These are phyloP conservation scores for Podaxis pistillaris DNA, from an alignment of 768 basidiomycete genomes.

Conservation along the genomic window DNA sequence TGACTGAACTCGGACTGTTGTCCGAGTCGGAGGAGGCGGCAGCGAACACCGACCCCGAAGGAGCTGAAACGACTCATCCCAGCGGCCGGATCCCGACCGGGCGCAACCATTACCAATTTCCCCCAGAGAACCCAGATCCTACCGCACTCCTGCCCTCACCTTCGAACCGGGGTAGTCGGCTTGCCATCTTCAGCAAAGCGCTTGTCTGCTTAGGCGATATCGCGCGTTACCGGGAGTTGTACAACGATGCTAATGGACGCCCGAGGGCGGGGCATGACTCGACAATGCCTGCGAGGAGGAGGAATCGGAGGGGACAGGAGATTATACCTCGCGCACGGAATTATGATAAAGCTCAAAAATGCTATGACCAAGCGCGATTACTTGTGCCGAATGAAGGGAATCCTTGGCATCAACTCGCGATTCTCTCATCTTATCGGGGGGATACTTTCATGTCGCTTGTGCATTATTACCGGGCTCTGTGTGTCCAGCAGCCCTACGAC, in stretches of 20 bases:
- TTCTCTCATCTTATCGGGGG: slow-evolving; percentile 79
- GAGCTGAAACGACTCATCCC: slow-evolving; percentile 5
- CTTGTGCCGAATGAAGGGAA: slow-evolving; percentile 90
- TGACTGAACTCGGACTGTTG: slow-evolving; percentile 57
- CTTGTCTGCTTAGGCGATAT: slow-evolving; percentile 93
- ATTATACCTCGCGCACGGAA: slow-evolving; percentile 57
- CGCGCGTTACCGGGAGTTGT: slow-evolving; percentile 89
- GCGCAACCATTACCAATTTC: slow-evolving; percentile 65
- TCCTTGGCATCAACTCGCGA: slow-evolving; percentile 94
- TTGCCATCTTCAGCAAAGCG: slow-evolving; percentile 83
- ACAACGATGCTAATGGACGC: slow-evolving; percentile 69
- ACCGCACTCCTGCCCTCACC: slow-evolving; percentile 25
- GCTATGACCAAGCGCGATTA: slow-evolving; percentile 82
- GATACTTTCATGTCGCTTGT: slow-evolving; percentile 80
- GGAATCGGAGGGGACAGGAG: slow-evolving; percentile 47
- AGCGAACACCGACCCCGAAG: slow-evolving; percentile 22
- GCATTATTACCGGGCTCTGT: slow-evolving; percentile 91
- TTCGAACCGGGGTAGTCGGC: slow-evolving; percentile 52
- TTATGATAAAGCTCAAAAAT: slow-evolving; percentile 72
- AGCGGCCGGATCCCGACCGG: slow-evolving; percentile 30
- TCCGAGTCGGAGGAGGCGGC: slow-evolving; percentile 35
- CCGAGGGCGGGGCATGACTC: slow-evolving; percentile 71
- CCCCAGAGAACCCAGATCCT: slow-evolving; percentile 48
- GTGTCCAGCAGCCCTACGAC: slow-evolving; percentile 82
- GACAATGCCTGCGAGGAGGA: slow-evolving; percentile 36